Base-by-base conservation (phyloP, 2,329 filamentous ascomycete species). In the Botrytis cinerea region DNA sequence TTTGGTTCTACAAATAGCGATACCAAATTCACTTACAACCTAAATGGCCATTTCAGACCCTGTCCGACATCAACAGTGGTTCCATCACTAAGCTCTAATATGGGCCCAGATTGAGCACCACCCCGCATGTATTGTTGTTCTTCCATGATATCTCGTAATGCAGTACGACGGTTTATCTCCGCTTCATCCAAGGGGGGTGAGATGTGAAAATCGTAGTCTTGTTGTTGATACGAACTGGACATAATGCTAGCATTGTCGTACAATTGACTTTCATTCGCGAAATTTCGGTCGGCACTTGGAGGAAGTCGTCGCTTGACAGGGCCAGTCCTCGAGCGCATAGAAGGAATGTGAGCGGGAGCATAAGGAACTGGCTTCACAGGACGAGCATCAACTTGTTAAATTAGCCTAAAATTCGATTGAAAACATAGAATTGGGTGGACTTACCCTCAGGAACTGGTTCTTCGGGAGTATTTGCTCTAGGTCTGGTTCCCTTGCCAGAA, bases 241-340 rank as follows among this genome's bases (percentile, higher is more conserved):
- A 71, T 77, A 40, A 85, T 72, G n/a, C 75, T 76, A 43, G 83
- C 81, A 46, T 80, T 74, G 2, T 75, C 70, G 74, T 81, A 85
- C 9, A 85, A 63, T 28, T 73, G 74, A 67, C 80, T 82, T 71
- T 85, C 84, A 18, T 80, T 78, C 18, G 73, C 76, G 75, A 82
- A 85, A 73, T 81, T 83, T 46, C 73, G 69, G 25, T 79, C 71
- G 1, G 59, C 28, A 63, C 25, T 38, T 14, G 32, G 28, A 28
- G 69, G 25, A 46, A 71, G 43, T 60, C 71, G 62, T 60, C 51
- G 71, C 22, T 61, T 70, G 9, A 46, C 38, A 48, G 60, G 62
- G 18, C 62, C 51, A 60, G 38, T 46, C 20, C 63, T 68, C 9
- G 71, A 68, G 67, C 71, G 71, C 32, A 46, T 67, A n/a, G 48